Evolutionary conservation across 169 alveolate genomes (phyloP).

Genomic region (Plasmodium relictum): DNA sequence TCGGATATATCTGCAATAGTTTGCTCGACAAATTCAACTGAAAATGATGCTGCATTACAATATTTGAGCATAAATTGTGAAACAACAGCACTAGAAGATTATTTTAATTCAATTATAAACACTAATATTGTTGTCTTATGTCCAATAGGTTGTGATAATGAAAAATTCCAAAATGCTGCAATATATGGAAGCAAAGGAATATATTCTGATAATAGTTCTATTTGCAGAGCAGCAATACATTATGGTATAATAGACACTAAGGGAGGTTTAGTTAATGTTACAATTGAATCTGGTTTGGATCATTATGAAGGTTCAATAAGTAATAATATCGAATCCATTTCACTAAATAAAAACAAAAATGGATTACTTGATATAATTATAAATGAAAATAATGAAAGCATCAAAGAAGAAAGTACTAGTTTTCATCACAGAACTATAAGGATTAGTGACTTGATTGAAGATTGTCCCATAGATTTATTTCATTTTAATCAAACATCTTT

Average conservation of each 20-base stretch:
- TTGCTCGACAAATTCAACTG: constrained; percentile 90
- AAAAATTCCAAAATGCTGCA: constrained; percentile 44
- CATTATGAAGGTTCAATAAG: constrained; percentile 89
- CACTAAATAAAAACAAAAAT: constrained; percentile 83
- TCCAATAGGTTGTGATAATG: constrained; percentile 87
- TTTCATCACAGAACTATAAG: constrained; percentile 72
- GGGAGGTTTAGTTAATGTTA: constrained; percentile 89
- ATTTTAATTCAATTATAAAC: constrained; percentile 79
- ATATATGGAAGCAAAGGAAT: constrained; percentile 91
- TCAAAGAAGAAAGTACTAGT: constrained; percentile 74
- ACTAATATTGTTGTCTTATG: constrained; percentile 90
- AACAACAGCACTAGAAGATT: constrained; percentile 68
- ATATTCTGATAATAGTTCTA: constrained; percentile 90
- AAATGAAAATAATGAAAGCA: constrained; percentile 40
- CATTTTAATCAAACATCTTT: constrained; percentile 59
- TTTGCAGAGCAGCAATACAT: constrained; percentile 93
- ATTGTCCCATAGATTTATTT: constrained; percentile 72
- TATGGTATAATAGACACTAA: constrained; percentile 87
- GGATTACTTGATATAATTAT: constrained; percentile 82
- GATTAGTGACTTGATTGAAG: constrained; percentile 33
- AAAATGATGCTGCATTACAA: constrained; percentile 81
- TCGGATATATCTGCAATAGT: constrained; percentile 90
- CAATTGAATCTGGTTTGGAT: constrained; percentile 89
- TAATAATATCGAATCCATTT: constrained; percentile 89
- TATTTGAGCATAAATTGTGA: constrained; percentile 78